Evolutionary conservation across 768 basidiomycete genomes (phyloP).

Genomic region (Arthromyces matolae): DNA sequence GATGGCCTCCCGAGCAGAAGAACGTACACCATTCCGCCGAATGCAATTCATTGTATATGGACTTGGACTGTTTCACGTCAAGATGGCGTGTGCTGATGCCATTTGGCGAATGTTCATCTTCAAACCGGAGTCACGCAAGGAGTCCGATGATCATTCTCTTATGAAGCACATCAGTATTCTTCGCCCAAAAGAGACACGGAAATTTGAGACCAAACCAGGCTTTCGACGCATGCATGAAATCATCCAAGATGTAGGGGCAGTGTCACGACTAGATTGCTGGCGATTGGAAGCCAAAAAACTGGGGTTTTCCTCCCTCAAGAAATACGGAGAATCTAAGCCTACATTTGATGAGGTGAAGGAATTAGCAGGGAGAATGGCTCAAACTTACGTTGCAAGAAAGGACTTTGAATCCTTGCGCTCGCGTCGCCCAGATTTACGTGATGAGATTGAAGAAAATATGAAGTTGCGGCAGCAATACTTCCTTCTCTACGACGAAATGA

Average conservation of each 20-base stretch:
- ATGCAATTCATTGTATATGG: constrained; percentile 18
- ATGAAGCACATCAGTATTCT: constrained; percentile 19
- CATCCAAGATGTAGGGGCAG: constrained; percentile 22
- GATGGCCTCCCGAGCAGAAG: constrained; percentile 8
- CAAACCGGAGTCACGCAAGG: constrained; percentile 2
- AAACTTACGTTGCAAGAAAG: background rate
- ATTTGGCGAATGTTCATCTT: constrained; percentile 21
- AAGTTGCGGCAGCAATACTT: constrained; percentile 26
- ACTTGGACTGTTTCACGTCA: constrained; percentile 25
- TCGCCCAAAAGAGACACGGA: constrained; percentile 23
- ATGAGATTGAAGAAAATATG: constrained; percentile 28
- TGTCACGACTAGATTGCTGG: constrained; percentile 26
- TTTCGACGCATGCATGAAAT: constrained; percentile 31
- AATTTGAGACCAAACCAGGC: constrained; percentile 23
- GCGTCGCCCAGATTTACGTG: constrained; percentile 14
- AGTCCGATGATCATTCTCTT: constrained; percentile 14
- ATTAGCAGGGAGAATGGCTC: background rate
- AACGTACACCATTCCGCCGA: constrained; percentile 13
- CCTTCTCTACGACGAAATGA: constrained; percentile 34
- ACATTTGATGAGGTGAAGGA: background rate
- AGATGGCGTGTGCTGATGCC: constrained; percentile 25
- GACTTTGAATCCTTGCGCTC: background rate
- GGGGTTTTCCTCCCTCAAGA: background rate
- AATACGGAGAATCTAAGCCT: background rate
- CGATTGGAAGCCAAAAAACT: constrained; percentile 7